Evolutionary conservation across 1,284 basidiomycete genomes (phyloP).

Genomic region (Trichosporon coremiiforme): DNA sequence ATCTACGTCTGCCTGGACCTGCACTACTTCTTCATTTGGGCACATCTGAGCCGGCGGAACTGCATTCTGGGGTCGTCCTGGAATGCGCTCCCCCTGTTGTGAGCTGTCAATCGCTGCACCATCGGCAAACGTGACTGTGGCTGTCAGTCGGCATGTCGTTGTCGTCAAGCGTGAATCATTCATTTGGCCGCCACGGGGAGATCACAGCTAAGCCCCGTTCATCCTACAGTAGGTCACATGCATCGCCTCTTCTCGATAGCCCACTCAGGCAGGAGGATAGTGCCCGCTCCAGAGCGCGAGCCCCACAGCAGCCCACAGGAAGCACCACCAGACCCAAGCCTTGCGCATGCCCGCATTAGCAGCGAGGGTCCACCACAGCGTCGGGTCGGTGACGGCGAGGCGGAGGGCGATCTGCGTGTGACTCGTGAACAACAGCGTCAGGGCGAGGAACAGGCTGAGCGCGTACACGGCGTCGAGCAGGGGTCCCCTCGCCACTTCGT

Average conservation of each 20-base stretch:
- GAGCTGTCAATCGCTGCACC: too few relatives aligned
- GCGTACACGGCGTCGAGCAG: slow-evolving; percentile 6
- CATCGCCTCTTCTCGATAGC: not conserved
- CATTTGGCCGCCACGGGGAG: too few relatives aligned
- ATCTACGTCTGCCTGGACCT: too few relatives aligned
- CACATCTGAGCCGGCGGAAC: too few relatives aligned
- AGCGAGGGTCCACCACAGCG: slow-evolving; percentile 82
- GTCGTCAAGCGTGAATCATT: too few relatives aligned
- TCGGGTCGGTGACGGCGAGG: slow-evolving; percentile 73
- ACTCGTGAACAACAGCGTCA: slow-evolving; percentile 73
- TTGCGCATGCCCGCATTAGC: slow-evolving; percentile 18
- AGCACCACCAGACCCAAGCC: slow-evolving; percentile 64
- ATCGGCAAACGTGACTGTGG: too few relatives aligned
- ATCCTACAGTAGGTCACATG: not conserved
- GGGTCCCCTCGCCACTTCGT: not conserved
- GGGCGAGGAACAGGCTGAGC: slow-evolving; percentile 55
- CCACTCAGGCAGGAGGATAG: slow-evolving; percentile 72
- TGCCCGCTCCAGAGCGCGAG: slow-evolving; percentile 82
- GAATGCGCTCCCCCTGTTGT: too few relatives aligned
- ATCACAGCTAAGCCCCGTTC: not conserved
- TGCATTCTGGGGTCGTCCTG: too few relatives aligned
- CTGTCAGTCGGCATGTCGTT: too few relatives aligned
- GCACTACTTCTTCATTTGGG: too few relatives aligned
- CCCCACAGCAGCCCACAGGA: slow-evolving; percentile 72
- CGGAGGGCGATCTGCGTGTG: slow-evolving; percentile 91